Percentiles rank a stretch among this genome's conserved stretches.
phyloP scores from a whole-genome alignment of 805 yeast genomes.

The Kodamaea lidongshanica region DNA sequence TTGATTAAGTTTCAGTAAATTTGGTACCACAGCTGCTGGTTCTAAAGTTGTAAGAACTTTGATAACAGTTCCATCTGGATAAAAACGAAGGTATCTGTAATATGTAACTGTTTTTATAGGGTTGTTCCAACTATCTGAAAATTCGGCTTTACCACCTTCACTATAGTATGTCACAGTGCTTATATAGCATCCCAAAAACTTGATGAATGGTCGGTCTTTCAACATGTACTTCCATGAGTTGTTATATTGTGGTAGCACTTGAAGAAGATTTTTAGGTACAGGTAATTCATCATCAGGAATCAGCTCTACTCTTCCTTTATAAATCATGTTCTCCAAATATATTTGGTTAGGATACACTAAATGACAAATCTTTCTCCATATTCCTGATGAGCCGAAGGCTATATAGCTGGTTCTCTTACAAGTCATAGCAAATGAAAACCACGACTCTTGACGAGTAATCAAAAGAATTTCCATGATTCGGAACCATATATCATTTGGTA shows the following conservation, averaged over 20 bases:
- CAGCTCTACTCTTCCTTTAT: constrained; percentile 37
- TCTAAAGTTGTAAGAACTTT: constrained; percentile 66
- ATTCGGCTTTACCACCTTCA: constrained; percentile 70
- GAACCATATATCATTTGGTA: constrained; percentile 55
- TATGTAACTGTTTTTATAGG: constrained; percentile 84
- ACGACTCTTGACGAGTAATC: constrained; percentile 48
- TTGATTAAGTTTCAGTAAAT: constrained; percentile 30
- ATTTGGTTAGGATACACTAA: constrained; percentile 48
- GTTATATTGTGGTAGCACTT: constrained; percentile 25
- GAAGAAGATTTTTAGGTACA: constrained; percentile 27
- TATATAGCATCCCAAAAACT: constrained; percentile 79
- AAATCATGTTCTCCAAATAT: constrained; percentile 42
- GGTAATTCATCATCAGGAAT: constrained; percentile 26
- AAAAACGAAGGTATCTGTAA: constrained; percentile 78
- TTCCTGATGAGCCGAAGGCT: constrained; percentile 46
- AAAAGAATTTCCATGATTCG: constrained; percentile 46
- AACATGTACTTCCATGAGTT: constrained; percentile 47
- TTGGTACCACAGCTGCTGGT: constrained; percentile 62
- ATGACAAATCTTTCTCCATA: constrained; percentile 48
- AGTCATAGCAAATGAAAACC: constrained; percentile 56
- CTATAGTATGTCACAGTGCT: constrained; percentile 79
- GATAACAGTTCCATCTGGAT: constrained; percentile 68
- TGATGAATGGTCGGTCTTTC: constrained; percentile 63
- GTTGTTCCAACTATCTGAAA: constrained; percentile 58
- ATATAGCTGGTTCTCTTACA: constrained; percentile 52